Percentiles rank a stretch among this genome's conserved stretches.
These are phyloP conservation scores for Xylaria venustula DNA, from an alignment of 495 filamentous ascomycete species.

Conservation along the genomic window DNA sequence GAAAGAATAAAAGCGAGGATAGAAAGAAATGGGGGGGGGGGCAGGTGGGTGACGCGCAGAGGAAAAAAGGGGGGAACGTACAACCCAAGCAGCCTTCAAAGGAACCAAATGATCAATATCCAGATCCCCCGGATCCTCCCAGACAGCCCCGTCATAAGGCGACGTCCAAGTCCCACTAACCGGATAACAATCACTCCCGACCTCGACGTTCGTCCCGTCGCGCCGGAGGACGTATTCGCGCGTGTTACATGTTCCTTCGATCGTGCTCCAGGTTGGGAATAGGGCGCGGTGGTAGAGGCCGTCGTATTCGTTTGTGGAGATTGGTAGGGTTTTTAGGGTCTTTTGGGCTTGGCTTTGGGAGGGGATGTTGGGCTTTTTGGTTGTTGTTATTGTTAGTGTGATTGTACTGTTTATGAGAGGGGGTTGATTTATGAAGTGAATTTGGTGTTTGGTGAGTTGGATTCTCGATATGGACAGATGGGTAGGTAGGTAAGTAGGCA, in stretches of 20 bases:
- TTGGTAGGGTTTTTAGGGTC: neutral
- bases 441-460: too few species aligned
- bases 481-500: too few species aligned
- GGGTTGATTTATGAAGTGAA: too few species aligned
- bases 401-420: too few species aligned
- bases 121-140: conserved; percentile 60
- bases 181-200: conserved; percentile 46
- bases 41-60: conserved; percentile 30
- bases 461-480: too few species aligned
- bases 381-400: too few species aligned
- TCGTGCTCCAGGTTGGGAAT: conserved; percentile 52
- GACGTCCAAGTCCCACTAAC: conserved; percentile 58
- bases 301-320: conserved; percentile 29
- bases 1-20: too few species aligned
- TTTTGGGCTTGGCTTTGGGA: too few species aligned
- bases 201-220: conserved; percentile 57
- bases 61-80: conserved; percentile 22
- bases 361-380: too few species aligned
- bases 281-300: conserved; percentile 49
- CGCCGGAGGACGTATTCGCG: conserved; percentile 60
- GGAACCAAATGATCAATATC: conserved; percentile 74
- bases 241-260: conserved; percentile 48
- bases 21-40: too few species aligned
- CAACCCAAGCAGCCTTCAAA: conserved; percentile 66
- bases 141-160: conserved; percentile 64